Evolutionary conservation across 2,329 filamentous ascomycete genomes (phyloP).

Genomic region (Aureobasidium subglaciale): DNA sequence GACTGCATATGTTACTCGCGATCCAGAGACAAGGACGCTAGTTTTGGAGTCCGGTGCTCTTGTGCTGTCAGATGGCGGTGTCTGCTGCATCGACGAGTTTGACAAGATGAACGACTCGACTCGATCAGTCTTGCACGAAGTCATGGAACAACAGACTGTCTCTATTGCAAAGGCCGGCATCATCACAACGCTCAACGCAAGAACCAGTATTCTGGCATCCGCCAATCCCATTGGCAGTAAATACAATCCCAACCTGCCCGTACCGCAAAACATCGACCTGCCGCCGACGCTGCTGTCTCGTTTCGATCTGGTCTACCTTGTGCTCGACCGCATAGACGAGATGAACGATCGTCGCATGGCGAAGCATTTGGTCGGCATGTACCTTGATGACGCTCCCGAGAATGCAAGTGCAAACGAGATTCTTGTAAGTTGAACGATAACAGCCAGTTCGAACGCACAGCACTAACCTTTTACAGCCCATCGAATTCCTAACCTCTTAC

Average conservation of each 20-base stretch:
- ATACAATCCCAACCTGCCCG: conserved; percentile 91
- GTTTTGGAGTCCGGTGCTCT: conserved; percentile 73
- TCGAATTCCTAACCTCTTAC: conserved; percentile 93
- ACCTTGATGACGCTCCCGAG: conserved; percentile 88
- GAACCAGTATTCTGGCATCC: conserved; percentile 91
- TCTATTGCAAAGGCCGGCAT: conserved; percentile 89
- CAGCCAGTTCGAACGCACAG: too few species aligned
- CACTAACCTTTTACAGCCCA: too few species aligned
- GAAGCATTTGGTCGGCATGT: conserved; percentile 90
- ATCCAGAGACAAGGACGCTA: conserved; percentile 79
- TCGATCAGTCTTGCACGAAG: conserved; percentile 76
- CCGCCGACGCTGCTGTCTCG: conserved; percentile 89
- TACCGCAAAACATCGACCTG: conserved; percentile 96
- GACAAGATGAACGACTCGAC: conserved; percentile 87
- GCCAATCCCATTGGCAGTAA: conserved; percentile 97
- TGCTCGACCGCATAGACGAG: conserved; percentile 90
- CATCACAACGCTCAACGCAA: conserved; percentile 91
- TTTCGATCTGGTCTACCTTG: conserved; percentile 95
- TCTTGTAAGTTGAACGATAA: conserved; percentile 66
- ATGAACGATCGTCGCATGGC: conserved; percentile 80
- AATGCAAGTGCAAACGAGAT: conserved; percentile 74
- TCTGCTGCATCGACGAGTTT: conserved; percentile 82
- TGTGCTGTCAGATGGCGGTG: conserved; percentile 73
- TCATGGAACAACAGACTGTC: conserved; percentile 84
- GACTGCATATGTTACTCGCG: conserved; percentile 75